A percentile compares a stretch with the other conserved stretches of the same genome.
These are phyloP conservation scores for Globisporangium splendens DNA, from an alignment of 352 stramenopile species.

Conservation along the genomic window DNA sequence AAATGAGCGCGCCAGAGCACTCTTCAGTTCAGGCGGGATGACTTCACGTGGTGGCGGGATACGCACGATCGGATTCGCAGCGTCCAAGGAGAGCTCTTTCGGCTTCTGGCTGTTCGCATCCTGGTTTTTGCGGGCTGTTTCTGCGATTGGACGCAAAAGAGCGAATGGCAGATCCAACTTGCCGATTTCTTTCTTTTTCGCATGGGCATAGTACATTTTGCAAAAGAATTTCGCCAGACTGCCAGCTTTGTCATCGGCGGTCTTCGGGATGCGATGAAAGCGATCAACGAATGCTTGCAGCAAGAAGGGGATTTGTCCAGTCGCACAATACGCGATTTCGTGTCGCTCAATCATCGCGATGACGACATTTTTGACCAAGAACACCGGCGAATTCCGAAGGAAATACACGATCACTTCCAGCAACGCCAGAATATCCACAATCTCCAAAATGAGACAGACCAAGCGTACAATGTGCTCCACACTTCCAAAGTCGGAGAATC, in stretches of 20 bases:
- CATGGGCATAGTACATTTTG: conserved; percentile 80
- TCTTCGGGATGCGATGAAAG: conserved; percentile 64
- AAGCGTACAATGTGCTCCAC: conserved; percentile 82
- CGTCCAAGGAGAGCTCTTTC: conserved; percentile 71
- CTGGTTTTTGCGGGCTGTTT: conserved; percentile 81
- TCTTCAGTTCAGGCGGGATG: conserved; percentile 71
- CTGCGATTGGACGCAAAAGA: conserved; percentile 66
- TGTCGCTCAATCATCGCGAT: conserved; percentile 80
- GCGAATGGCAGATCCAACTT: conserved; percentile 74
- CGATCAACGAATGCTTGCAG: conserved; percentile 83
- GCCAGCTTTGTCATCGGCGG: conserved; percentile 66
- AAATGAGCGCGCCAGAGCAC: conserved; percentile 60
- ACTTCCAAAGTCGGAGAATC: conserved; percentile 77
- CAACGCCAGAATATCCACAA: conserved; percentile 74
- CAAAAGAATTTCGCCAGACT: conserved; percentile 81
- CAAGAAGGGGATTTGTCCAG: conserved; percentile 75
- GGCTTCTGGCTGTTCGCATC: conserved; percentile 62
- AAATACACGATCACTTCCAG: conserved; percentile 86
- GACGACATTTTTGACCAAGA: conserved; percentile 80
- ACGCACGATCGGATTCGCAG: conserved; percentile 68
- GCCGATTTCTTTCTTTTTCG: conserved; percentile 78
- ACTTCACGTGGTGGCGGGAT: conserved; percentile 71
- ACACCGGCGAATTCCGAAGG: conserved; percentile 63
- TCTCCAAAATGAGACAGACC: conserved; percentile 77
- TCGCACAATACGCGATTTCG: conserved; percentile 79